Evolutionary conservation across 2,329 filamentous ascomycete genomes (phyloP).

Genomic region (Cadophora luteo-olivacea): DNA sequence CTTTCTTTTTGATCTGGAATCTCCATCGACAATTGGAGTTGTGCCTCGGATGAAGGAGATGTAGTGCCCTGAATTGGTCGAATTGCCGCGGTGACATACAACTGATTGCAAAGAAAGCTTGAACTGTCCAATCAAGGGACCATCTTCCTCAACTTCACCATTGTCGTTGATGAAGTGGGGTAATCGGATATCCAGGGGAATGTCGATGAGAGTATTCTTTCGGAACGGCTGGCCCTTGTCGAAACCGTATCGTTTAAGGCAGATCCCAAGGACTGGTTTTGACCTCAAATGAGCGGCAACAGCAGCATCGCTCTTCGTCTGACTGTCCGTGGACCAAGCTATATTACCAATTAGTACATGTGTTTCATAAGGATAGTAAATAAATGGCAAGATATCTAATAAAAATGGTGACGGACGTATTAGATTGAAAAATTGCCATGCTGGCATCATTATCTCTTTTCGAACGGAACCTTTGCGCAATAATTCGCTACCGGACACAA

Average conservation of each 20-base stretch:
- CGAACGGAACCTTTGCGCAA: constrained; percentile 48
- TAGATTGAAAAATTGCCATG: constrained; percentile 96
- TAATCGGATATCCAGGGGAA: constrained; percentile 81
- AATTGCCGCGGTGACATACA: constrained; percentile 88
- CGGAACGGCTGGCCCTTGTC: constrained; percentile 72
- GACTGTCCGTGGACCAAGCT: constrained; percentile 84
- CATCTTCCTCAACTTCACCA: constrained; percentile 64
- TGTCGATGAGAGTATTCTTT: constrained; percentile 86
- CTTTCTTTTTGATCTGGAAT: constrained; percentile 58
- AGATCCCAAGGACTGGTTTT: constrained; percentile 88
- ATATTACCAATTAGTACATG: constrained; percentile 46
- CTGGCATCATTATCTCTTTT: constrained; percentile 92
- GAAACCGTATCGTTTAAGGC: constrained; percentile 88
- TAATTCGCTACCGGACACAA: constrained; percentile 21
- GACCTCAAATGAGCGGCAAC: constrained; percentile 79
- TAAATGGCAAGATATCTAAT: constrained; percentile 35
- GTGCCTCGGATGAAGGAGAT: constrained; percentile 82
- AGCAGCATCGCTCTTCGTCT: constrained; percentile 55
- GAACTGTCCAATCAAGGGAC: constrained; percentile 81
- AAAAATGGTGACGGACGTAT: constrained; percentile 69
- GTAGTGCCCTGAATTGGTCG: constrained; percentile 90
- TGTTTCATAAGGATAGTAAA: constrained; percentile 17
- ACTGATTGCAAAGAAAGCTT: constrained; percentile 91
- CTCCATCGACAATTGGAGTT: constrained; percentile 65
- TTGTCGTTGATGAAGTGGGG: constrained; percentile 91